phyloP scores from a whole-genome alignment of 768 basidiomycete species.

The Boletus vermiculosoides region DNA sequence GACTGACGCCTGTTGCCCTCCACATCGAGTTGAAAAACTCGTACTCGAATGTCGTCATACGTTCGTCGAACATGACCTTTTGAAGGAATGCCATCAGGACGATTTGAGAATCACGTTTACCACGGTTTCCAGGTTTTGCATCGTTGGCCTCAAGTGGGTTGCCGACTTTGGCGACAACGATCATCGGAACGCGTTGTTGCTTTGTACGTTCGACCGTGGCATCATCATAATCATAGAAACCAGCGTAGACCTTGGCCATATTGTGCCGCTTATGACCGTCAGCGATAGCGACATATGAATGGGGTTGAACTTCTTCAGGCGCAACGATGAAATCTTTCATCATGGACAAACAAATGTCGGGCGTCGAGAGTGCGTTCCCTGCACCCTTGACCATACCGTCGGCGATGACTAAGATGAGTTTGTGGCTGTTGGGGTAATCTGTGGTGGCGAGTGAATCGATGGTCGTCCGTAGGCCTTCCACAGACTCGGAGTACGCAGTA shows the following conservation, averaged over 20 bases:
- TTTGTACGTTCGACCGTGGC: slow-evolving; percentile 86
- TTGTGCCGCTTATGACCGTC: slow-evolving; percentile 99
- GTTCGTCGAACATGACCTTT: slow-evolving; percentile 99
- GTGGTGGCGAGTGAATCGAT: slow-evolving; percentile 98
- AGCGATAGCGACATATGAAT: slow-evolving; percentile 97
- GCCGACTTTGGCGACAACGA: slow-evolving; percentile 93
- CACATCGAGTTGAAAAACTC: slow-evolving; percentile 99
- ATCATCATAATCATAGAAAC: slow-evolving; percentile 95
- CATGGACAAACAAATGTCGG: slow-evolving; percentile 92
- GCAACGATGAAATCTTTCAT: slow-evolving; percentile 92
- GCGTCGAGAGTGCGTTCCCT: slow-evolving; percentile 85
- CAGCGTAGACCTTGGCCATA: slow-evolving; percentile 98
- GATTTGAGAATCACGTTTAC: slow-evolving; percentile 98
- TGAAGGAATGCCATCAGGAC: slow-evolving; percentile 97
- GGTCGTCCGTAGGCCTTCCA: slow-evolving; percentile 94
- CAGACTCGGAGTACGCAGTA: slow-evolving; percentile 96
- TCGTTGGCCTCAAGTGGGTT: slow-evolving; percentile 90
- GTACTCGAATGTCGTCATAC: slow-evolving; percentile 99
- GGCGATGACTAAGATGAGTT: slow-evolving; percentile 90
- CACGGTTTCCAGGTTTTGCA: slow-evolving; percentile 94
- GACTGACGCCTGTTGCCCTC: slow-evolving; percentile 92
- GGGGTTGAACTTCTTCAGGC: slow-evolving; percentile 82
- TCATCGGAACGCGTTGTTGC: slow-evolving; percentile 95
- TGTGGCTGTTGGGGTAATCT: slow-evolving; percentile 98
- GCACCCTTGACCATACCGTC: slow-evolving; percentile 99